These are phyloP conservation scores for Tolypocladium album DNA, from an alignment of 2,329 filamentous ascomycete species.

Conservation along the genomic window DNA sequence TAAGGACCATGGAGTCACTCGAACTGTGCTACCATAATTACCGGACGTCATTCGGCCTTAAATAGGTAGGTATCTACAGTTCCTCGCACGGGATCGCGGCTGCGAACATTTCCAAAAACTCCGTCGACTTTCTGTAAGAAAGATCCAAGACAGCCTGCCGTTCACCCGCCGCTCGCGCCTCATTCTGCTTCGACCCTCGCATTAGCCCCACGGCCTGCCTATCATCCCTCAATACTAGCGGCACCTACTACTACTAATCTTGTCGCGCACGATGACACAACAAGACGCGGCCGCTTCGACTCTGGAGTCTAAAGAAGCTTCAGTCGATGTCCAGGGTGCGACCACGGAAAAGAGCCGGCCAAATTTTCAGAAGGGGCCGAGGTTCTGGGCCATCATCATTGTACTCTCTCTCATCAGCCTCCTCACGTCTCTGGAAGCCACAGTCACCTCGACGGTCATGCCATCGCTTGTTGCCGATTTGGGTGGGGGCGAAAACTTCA, in stretches of 20 bases:
- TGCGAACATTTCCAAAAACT: not conserved
- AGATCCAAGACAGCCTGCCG: not conserved
- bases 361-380: not conserved
- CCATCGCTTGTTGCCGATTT: conserved; percentile 12
- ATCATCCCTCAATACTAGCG: not conserved
- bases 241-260: not conserved
- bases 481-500: conserved; percentile 8
- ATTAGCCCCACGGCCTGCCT: not conserved
- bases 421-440: conserved; percentile 1
- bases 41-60: no score
- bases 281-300: not conserved
- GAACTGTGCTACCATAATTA: no score
- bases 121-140: not conserved
- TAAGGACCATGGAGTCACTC: no score
- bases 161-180: not conserved
- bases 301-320: not conserved
- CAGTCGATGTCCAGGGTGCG: not conserved
- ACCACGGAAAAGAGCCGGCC: not conserved
- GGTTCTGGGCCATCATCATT: not conserved
- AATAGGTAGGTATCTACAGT: no score
- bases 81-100: no score
- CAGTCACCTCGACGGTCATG: conserved; percentile 14
- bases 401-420: not conserved
- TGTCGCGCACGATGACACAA: not conserved
- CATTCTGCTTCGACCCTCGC: not conserved